Base-by-base conservation (phyloP, 805 yeast species). In the Priceomyces haplophilus region DNA sequence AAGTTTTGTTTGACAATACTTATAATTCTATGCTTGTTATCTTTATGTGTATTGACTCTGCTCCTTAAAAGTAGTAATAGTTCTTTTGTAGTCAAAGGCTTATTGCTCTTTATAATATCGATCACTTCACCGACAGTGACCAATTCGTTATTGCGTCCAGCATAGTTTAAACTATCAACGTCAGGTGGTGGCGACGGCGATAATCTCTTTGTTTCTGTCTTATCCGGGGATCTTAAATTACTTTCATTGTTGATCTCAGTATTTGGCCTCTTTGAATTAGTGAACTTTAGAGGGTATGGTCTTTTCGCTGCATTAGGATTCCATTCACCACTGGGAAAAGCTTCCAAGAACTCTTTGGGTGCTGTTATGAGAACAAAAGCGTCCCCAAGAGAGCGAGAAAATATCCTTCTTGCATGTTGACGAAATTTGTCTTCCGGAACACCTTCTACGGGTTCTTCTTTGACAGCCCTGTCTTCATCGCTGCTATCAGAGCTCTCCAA, bases 311-410 rank as follows among this genome's bases (percentile, higher is more conserved):
- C 71, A 8, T 69, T 70, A 17, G 96, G 91, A 62, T 83, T 83
- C 97, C 97, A 90, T 41, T 81, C 86, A 20, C 96, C 96, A 15
- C 60, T 66, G 2, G 93, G 93, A 65, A 89, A 88, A 29, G 76
- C 76, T 13, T 65, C 59, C 45, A 90, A 70, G 12, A 85, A 70
- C 30, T 72, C 70, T 11, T 77, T 72, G 5, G 85, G 79, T 1
- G 89, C 85, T 52, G 76, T 84, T 34, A 90, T 64, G 11, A 79
- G 76, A 36, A 85, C 78, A 46, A 63, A 55, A 44, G 63, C 79
- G 58, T 62, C 67, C 41, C 65, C 67, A 10, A 56, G 45, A 38
- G 59, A 47, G 13, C 56, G 53, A 7, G 65, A 70, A 39, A 52
- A 50, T 20, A 58, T 48, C 32, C 42, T 41, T 42, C 60, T 48